Conservation (phyloP, 148 eudicot species). For the Agrostemma githago region DNA sequence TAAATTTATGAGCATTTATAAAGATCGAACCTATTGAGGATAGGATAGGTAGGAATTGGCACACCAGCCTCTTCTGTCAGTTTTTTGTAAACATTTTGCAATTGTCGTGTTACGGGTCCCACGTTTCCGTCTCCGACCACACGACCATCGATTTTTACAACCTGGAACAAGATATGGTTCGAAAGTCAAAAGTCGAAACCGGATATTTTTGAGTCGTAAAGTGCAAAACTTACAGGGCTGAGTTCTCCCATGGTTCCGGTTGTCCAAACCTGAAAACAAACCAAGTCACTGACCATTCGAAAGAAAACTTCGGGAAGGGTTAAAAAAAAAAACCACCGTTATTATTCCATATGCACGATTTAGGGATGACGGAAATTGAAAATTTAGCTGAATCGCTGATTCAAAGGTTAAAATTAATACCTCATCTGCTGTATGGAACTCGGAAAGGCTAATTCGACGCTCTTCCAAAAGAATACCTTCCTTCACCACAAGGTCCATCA, state of each 20-base stretch:
- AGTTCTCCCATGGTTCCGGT: constrained; percentile 99
- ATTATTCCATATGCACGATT: not conserved
- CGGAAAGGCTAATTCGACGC: constrained; percentile 84
- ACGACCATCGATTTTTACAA: constrained; percentile 77
- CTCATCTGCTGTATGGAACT: constrained; percentile 97
- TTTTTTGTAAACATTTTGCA: constrained; percentile 59
- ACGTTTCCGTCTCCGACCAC: constrained; percentile 65
- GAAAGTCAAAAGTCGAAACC: not conserved
- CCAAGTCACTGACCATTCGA: not conserved
- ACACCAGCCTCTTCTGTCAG: constrained; percentile 69
- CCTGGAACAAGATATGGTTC: constrained; percentile 37
- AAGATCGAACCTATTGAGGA: constrained; percentile 22
- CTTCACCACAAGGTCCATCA: constrained; percentile 84
- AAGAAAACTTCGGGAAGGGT: no score
- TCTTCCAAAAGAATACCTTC: constrained; percentile 69
- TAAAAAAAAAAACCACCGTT: not conserved
- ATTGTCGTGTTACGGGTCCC: constrained; percentile 69
- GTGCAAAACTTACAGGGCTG: constrained; percentile 65
- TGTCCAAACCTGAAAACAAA: constrained; percentile 80
- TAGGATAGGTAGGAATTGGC: constrained; percentile 69
- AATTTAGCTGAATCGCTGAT: no score
- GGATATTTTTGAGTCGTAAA: not conserved
- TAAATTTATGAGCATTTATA: not conserved
- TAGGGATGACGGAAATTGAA: not conserved
- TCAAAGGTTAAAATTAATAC: constrained; percentile 28